Conservation (phyloP, 345 rosid genomes). For the Aquilaria malaccensis region DNA sequence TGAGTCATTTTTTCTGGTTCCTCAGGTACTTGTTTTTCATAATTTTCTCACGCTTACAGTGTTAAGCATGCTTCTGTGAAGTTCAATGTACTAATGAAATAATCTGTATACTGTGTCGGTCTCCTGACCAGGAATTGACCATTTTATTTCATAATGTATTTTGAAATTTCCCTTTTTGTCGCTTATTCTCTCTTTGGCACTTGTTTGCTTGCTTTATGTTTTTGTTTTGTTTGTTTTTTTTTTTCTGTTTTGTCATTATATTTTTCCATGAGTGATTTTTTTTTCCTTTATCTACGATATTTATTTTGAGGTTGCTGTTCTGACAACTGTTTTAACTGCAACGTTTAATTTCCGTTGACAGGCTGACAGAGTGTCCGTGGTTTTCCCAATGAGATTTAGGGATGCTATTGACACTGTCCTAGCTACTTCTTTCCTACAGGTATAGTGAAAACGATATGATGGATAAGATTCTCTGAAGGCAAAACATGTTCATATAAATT, state of each 20-base stretch:
- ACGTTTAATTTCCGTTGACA: slow-evolving; percentile 20
- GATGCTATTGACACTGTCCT: slow-evolving; percentile 73
- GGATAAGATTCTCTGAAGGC: no score
- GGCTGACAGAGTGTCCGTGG: slow-evolving; percentile 83
- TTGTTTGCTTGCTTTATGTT: background rate
- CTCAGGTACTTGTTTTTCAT: slow-evolving; percentile 42
- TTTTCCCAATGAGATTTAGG: slow-evolving; percentile 91
- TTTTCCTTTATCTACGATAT: background rate
- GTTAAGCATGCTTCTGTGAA: background rate
- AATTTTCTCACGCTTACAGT: no score
- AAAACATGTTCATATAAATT: background rate
- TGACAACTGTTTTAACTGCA: no score
- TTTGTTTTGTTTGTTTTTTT: background rate
- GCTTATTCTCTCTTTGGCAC: background rate
- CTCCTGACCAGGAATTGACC: background rate
- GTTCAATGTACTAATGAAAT: background rate
- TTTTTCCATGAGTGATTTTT: background rate
- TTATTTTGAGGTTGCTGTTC: background rate
- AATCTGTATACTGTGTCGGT: background rate
- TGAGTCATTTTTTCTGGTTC: slow-evolving; percentile 81
- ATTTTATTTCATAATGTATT: background rate
- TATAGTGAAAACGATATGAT: slow-evolving; percentile 13
- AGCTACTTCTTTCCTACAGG: slow-evolving; percentile 94
- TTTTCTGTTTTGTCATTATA: background rate
- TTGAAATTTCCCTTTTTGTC: background rate